Evolutionary conservation across 2,329 filamentous ascomycete genomes (phyloP), one percentile per base, ranked within the genome.

Genomic region (Calonectria pseudoturangicola): DNA sequence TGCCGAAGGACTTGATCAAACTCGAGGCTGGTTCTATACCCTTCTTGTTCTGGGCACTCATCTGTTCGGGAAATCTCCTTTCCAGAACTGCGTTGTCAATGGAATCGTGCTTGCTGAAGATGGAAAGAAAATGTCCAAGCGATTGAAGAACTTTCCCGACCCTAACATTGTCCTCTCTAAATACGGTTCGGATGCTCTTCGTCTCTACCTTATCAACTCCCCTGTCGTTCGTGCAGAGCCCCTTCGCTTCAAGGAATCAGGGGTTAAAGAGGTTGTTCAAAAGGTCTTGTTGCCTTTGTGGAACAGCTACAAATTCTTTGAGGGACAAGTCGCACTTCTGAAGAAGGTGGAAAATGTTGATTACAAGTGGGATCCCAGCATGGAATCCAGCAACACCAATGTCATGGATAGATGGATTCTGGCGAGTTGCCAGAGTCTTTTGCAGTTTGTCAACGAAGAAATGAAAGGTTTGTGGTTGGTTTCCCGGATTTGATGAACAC

Each of bases 41-140:
- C 86, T 98, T 73, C 92, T 95, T 25, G 95, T 98, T 12, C 87
- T 98, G 60, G 96, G 96, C 41, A 97, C 94, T 9, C 94, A 98
- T 82, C 89, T 98, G 4, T 98, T 97, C 79, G 94, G 94, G 51
- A 90, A 92, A 43, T 91, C 95, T 2, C 95, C 96, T 0, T 98
- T 98, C 89, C 93, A 97, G 86, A 98, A 98, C 83, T 97, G 95
- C 79, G 94, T 98, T n/a, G 95, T 98, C 74, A 98, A 98, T 81
- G 96, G 96, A 63, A 97, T 98, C 74, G 95, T 98, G 5, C 89
- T 98, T 48, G 96, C 96, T 0, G 95, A 98, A 82, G 95, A 98
- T 81, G 96, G 96, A 69, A 98, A 98, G 88, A 98, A 98, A 88
- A 98, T 98, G 96, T 98, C 95, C 8, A 98, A 98, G 86, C 92